These are phyloP conservation scores for Pestalotiopsis sp. DNA, from an alignment of 2,329 filamentous ascomycete species.

Conservation along the genomic window DNA sequence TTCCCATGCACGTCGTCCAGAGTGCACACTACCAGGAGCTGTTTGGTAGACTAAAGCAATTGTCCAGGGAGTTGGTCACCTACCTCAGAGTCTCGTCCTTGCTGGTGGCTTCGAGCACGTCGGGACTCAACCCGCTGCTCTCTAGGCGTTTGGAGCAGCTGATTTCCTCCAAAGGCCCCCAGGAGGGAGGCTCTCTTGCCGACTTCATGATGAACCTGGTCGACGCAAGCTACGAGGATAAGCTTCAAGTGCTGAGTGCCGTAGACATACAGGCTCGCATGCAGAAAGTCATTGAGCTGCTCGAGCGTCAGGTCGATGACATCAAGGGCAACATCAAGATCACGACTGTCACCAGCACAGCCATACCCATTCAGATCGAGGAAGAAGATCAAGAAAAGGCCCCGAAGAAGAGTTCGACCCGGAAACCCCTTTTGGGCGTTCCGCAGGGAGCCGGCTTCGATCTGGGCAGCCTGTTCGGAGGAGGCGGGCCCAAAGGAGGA, in stretches of 20 bases:
- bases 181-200: slow-evolving; percentile 81
- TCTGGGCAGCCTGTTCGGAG: slow-evolving; percentile 44
- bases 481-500: slow-evolving; percentile 49
- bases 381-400: slow-evolving; percentile 55
- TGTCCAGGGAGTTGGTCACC: slow-evolving; percentile 83
- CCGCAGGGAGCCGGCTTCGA: slow-evolving; percentile 25
- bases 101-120: slow-evolving; percentile 65
- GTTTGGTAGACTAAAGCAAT: slow-evolving; percentile 79
- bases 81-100: slow-evolving; percentile 82
- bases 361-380: slow-evolving; percentile 59
- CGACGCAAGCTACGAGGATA: slow-evolving; percentile 86
- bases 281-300: slow-evolving; percentile 77
- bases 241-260: slow-evolving; percentile 81
- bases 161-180: slow-evolving; percentile 78
- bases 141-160: slow-evolving; percentile 84
- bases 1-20: slow-evolving; percentile 22
- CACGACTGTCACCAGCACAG: slow-evolving; percentile 71
- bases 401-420: slow-evolving; percentile 34
- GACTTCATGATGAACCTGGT: slow-evolving; percentile 97
- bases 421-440: slow-evolving; percentile 24
- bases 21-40: slow-evolving; percentile 49
- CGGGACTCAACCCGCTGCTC: slow-evolving; percentile 77
- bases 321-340: slow-evolving; percentile 89
- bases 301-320: slow-evolving; percentile 77
- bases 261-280: slow-evolving; percentile 77